These are phyloP conservation scores for Musa beccarii DNA, from an alignment of 176 grass and related monocot species.

Conservation along the genomic window DNA sequence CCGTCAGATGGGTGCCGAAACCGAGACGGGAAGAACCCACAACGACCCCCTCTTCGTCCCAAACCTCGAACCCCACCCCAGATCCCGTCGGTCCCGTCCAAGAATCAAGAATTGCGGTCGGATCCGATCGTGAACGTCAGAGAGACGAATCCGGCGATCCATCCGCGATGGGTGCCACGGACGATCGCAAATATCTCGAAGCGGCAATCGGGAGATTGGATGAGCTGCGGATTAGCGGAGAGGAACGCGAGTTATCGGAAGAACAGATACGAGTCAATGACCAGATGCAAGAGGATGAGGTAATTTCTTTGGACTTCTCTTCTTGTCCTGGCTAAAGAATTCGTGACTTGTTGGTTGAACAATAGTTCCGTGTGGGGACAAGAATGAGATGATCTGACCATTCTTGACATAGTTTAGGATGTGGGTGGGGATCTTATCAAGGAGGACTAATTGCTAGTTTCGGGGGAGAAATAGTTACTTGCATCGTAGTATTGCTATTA, in stretches of 20 bases:
- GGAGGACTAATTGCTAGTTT: background rate
- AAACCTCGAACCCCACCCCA: background rate
- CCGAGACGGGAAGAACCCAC: background rate
- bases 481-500: background rate
- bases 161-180: background rate
- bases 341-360: background rate
- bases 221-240: background rate
- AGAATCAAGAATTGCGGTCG: background rate
- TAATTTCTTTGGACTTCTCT: background rate
- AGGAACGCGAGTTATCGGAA: background rate
- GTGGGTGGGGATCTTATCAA: background rate
- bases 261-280: background rate
- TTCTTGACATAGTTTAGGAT: background rate
- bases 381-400: background rate
- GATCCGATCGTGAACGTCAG: background rate
- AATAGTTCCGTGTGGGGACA: background rate
- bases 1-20: background rate
- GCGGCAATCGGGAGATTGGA: background rate
- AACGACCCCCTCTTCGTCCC: background rate
- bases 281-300: conserved; percentile 12
- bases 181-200: background rate
- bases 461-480: background rate
- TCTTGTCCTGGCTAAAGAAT: background rate
- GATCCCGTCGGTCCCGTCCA: background rate
- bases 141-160: background rate